Percentiles rank a stretch among this genome's conserved stretches.
Evolutionary conservation across 2,329 filamentous ascomycete species (phyloP).

Genomic region (Lasiodiplodia sp.): DNA sequence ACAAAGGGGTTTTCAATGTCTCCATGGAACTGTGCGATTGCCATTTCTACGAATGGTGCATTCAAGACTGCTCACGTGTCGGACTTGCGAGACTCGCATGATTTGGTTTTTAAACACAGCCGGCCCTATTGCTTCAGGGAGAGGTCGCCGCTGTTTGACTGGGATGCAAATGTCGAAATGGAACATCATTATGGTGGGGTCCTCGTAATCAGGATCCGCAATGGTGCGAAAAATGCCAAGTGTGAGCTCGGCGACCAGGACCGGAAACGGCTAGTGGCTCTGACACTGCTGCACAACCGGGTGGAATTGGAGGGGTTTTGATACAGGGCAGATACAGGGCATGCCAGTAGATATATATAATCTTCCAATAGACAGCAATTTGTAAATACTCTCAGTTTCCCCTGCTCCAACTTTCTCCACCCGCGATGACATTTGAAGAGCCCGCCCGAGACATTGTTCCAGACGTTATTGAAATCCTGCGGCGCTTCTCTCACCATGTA

Average conservation of each 20-base stretch:
- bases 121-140: not conserved
- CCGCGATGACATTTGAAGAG: not conserved
- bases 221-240: not conserved
- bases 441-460: not conserved
- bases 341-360: not conserved
- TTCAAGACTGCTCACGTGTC: conserved; percentile 2
- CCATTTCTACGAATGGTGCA: not conserved
- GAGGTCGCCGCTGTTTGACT: not conserved
- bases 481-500: not conserved
- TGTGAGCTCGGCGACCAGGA: not conserved
- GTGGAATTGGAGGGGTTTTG: conserved; percentile 3
- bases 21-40: conserved; percentile 37
- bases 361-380: not conserved
- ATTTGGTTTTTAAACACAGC: not conserved
- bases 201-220: not conserved
- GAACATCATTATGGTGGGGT: not conserved
- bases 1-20: conserved; percentile 35
- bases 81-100: not conserved
- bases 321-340: not conserved
- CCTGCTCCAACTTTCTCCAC: not conserved
- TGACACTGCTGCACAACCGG: not conserved
- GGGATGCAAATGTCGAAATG: not conserved
- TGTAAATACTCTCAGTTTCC: not conserved
- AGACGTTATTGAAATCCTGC: not conserved
- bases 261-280: not conserved